Percentiles rank a stretch among this genome's conserved stretches.
phyloP scores from a whole-genome alignment of 306 rosid genomes.

The Gastrolobium bilobum region DNA sequence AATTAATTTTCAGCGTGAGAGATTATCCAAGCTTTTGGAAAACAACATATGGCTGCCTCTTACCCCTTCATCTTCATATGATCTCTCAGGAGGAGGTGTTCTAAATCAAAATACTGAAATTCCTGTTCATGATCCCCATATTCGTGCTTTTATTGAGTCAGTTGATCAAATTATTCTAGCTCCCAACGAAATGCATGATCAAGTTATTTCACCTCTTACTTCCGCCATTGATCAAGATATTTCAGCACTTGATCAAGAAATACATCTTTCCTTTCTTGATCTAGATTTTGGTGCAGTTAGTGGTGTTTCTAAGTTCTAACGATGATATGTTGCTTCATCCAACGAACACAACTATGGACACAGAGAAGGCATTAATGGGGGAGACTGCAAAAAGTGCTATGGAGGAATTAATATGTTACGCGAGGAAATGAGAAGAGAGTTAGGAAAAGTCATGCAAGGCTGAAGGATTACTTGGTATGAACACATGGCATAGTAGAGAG shows the following conservation, averaged over 20 bases:
- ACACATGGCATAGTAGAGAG: too few species aligned
- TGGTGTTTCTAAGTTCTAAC: not conserved
- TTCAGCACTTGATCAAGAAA: too few species aligned
- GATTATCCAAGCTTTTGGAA: slow-evolving; percentile 50
- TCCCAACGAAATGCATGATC: too few species aligned
- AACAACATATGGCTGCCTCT: slow-evolving; percentile 45
- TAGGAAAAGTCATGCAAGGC: too few species aligned
- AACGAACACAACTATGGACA: slow-evolving; percentile 23
- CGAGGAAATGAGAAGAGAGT: too few species aligned
- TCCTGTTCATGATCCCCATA: slow-evolving; percentile 13
- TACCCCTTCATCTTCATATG: slow-evolving; percentile 32
- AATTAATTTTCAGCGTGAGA: slow-evolving; percentile 60
- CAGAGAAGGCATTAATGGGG: slow-evolving; percentile 55
- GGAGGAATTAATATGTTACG: too few species aligned
- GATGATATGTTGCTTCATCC: slow-evolving; percentile 14
- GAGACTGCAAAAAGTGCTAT: slow-evolving; percentile 56
- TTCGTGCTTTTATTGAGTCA: not conserved
- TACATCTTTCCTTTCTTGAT: not conserved
- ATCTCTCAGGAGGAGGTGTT: slow-evolving; percentile 32
- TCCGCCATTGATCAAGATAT: not conserved
- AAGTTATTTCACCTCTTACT: too few species aligned
- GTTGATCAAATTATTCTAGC: too few species aligned
- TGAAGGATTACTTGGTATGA: too few species aligned
- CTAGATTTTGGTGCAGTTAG: slow-evolving; percentile 13
- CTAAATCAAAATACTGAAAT: slow-evolving; percentile 35